These are phyloP conservation scores for Komagataella mondaviorum DNA, from an alignment of 805 yeast genomes.

Conservation along the genomic window DNA sequence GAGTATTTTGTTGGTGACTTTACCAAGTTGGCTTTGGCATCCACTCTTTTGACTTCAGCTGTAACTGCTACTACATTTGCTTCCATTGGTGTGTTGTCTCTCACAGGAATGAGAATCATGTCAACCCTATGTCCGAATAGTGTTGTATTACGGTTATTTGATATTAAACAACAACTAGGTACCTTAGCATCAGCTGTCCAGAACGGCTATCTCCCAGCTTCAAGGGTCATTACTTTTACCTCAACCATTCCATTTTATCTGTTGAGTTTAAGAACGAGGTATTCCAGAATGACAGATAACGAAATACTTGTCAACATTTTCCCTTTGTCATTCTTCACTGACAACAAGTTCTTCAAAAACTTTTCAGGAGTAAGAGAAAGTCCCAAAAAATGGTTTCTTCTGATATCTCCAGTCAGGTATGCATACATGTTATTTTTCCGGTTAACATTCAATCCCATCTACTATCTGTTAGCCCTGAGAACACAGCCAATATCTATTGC, in stretches of 20 bases:
- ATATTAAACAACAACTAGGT: slow-evolving; percentile 5
- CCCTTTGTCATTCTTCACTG: slow-evolving; percentile 10
- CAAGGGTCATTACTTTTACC: slow-evolving; percentile 10
- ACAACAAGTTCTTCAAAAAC: background rate
- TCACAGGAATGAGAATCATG: slow-evolving; percentile 17
- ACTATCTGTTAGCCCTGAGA: slow-evolving; percentile 19
- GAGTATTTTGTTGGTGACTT: slow-evolving; percentile 7
- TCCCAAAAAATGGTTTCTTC: slow-evolving; percentile 6
- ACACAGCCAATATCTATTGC: slow-evolving; percentile 22
- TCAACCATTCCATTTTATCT: slow-evolving; percentile 18
- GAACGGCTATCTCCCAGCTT: slow-evolving; percentile 9
- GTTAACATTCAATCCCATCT: slow-evolving; percentile 17
- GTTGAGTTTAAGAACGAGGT: slow-evolving; percentile 10
- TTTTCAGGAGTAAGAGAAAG: background rate
- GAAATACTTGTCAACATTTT: slow-evolving; percentile 10
- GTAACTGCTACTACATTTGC: slow-evolving; percentile 12
- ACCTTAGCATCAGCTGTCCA: slow-evolving; percentile 9
- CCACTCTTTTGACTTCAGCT: slow-evolving; percentile 9
- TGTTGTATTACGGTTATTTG: slow-evolving; percentile 16
- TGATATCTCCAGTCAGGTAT: slow-evolving; percentile 4
- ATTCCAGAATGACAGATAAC: slow-evolving; percentile 6
- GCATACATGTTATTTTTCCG: slow-evolving; percentile 9
- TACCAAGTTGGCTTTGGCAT: slow-evolving; percentile 8
- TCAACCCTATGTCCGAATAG: slow-evolving; percentile 16
- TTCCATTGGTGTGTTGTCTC: slow-evolving; percentile 8